Percentiles rank a stretch among this genome's conserved stretches.
Conservation (phyloP, 192 early-diverging fungal genomes). For the Kickxella alabastrina region DNA sequence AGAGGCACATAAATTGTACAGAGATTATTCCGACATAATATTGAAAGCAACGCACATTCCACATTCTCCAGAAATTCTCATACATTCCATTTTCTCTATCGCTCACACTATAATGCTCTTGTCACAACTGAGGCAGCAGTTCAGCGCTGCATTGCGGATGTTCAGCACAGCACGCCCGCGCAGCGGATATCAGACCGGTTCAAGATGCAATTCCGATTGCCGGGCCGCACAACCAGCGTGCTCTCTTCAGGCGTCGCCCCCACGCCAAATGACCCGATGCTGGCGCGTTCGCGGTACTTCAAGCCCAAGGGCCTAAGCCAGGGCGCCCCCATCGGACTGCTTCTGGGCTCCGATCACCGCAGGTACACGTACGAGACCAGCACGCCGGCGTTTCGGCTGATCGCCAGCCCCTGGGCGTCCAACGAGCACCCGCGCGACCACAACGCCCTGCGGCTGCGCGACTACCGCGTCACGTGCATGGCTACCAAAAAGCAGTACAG, state of each 20-base stretch:
- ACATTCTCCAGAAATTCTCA: too few relatives aligned
- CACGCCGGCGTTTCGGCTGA: conserved; percentile 9
- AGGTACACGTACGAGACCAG: not conserved
- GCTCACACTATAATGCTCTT: too few relatives aligned
- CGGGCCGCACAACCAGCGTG: conserved; percentile 31
- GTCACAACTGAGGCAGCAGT: too few relatives aligned
- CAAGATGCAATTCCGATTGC: conserved; percentile 32
- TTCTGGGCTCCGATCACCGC: conserved; percentile 1
- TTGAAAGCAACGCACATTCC: too few relatives aligned
- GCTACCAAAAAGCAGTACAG: conserved; percentile 33
- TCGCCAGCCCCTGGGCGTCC: conserved; percentile 28
- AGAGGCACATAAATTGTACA: too few relatives aligned
- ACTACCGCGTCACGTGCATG: conserved; percentile 36
- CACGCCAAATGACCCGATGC: conserved; percentile 45
- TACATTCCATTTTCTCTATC: too few relatives aligned
- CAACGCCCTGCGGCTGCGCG: conserved; percentile 40
- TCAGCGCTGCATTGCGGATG: not conserved
- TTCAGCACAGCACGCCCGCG: too few relatives aligned
- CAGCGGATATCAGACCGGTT: conserved; percentile 30
- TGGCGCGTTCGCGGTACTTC: conserved; percentile 32
- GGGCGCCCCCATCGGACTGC: not conserved
- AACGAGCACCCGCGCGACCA: conserved; percentile 44
- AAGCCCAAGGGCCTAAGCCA: conserved; percentile 35
- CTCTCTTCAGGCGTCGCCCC: conserved; percentile 33
- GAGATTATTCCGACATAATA: too few relatives aligned